Evolutionary conservation across 1,139 yeast genomes (phyloP), one percentile per base, ranked within the genome.

Genomic region (Candida neerlandica): DNA sequence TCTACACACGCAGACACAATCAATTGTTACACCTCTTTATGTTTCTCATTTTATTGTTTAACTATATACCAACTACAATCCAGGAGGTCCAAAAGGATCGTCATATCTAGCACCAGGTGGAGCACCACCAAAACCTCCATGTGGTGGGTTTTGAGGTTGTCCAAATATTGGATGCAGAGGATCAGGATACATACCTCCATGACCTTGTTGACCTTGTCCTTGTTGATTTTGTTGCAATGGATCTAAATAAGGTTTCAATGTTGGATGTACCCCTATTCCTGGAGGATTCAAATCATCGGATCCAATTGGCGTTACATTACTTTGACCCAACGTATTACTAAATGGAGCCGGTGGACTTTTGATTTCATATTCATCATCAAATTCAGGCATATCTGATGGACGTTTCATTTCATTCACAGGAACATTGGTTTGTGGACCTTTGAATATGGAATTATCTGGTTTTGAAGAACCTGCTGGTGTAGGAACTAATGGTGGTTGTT

Each of bases 351-450:
- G 43, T 29, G 46, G 52, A 39, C 51, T 50, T 19, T 54, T 56
- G 47, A 78, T 65, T 55, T 80, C 79, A 54, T 78, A 77, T 57
- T 82, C 86, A 59, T 81, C 85, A 40, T 82, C 86, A 60, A 82
- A 82, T 18, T 75, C 79, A 1, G 86, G 86, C 64, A 77, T 77
- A 54, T 75, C 81, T 32, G 43, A n/a, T 4, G 60, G 60, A 34
- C 52, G 43, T 39, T 44, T 35, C 29, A 32, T n/a, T 16, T 23
- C 15, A 21, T 37, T 37, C 15, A 15, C 33, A 6, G 47, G 30
- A 12, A 14, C 29, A n/a, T 37, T 26, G 11, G 42, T 39, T 10
- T 43, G 37, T 15, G 38, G 40, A 21, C 46, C 48, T 16, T 41
- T 34, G 34, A 49, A 40, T 26, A 47, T 41, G 3, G 46, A 30